A percentile compares a stretch with the other conserved stretches of the same genome.
These are phyloP conservation scores for Echeveria elegans DNA, from an alignment of 164 flowering plant species.

Conservation along the genomic window DNA sequence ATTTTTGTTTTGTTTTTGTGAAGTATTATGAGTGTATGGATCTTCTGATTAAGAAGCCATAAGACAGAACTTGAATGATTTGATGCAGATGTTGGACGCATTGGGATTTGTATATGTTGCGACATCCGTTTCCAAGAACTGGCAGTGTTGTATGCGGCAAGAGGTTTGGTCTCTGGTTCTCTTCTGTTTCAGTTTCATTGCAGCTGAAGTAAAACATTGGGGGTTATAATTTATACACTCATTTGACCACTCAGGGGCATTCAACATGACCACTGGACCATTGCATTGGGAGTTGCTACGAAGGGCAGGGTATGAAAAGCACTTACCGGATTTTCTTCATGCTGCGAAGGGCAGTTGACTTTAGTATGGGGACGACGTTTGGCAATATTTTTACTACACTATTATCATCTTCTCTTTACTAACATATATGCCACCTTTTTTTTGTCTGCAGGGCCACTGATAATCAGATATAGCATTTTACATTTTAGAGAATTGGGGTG, in stretches of 20 bases:
- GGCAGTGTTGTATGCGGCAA: slow-evolving; percentile 86
- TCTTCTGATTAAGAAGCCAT: not conserved
- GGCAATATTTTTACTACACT: not conserved
- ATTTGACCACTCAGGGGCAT: slow-evolving; percentile 89
- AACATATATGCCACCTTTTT: slow-evolving; percentile 11
- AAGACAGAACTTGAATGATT: slow-evolving; percentile 4
- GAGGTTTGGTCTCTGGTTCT: slow-evolving; percentile 42
- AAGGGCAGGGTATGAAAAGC: slow-evolving; percentile 59
- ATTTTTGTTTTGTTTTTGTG: no score
- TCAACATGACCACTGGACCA: slow-evolving; percentile 99
- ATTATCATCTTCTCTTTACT: slow-evolving; percentile 9
- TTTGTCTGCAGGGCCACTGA: slow-evolving; percentile 70
- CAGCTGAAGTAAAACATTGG: not conserved
- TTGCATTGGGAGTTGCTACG: slow-evolving; percentile 94
- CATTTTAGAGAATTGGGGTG: not conserved
- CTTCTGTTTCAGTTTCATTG: not conserved
- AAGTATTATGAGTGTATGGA: not conserved
- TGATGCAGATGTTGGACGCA: slow-evolving; percentile 79
- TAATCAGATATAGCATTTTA: slow-evolving; percentile 61
- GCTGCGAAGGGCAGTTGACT: slow-evolving; percentile 13
- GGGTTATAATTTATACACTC: slow-evolving; percentile 29
- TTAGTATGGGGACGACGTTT: no score
- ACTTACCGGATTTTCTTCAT: slow-evolving; percentile 27
- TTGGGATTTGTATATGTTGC: slow-evolving; percentile 93
- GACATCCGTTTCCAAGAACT: slow-evolving; percentile 91